Base-by-base conservation (phyloP, 345 rosid genomes). In the Gossypium mustelinum region DNA sequence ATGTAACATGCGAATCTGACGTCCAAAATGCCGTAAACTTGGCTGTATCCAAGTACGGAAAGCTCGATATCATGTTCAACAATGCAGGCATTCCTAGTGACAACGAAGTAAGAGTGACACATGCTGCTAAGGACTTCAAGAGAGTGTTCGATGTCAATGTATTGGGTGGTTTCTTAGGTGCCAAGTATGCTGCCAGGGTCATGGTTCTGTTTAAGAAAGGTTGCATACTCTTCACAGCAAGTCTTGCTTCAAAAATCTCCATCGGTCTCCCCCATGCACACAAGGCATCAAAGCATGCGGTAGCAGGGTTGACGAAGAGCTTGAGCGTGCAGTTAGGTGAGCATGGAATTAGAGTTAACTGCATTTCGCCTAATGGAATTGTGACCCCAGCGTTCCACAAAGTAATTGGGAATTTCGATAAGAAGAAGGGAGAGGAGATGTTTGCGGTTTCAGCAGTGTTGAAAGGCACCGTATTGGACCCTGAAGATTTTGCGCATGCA, bases 401-500 rank as follows among this genome's bases (percentile, higher is more conserved):
- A 59, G 20, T 34, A 4, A 34, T 59, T 2, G 64, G 64, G 17
- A 1, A 11, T 11, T 11, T 59, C 41, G 64, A 59, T 11, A 59
- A 59, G 64, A 22, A 58, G 39, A 24, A 25, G n/a, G 76, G 70
- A 2, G 81, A 75, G 66, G 68, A 72, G 39, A 1, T 13, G 6
- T 77, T 77, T 82, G 9, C 29, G 24, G 22, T 29, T 1, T 0
- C 18, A 0, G 85, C 82, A 0, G 83, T 74, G 44, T 45, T 88
- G 3, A 88, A 88, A 44, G 90, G 86, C 34, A 85, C 83, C 74
- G 81, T 80, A 0, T 72, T 86, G 8, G 81, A 82, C 62, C 77
- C 86, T 0, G 83, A 83, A 41, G 92, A 88, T 68, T 74, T 85
- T 5, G 88, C 89, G 0, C 82, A 83, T 73, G 88, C 87, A 0